These are phyloP conservation scores for Plectosphaerella cucumerina DNA, from an alignment of 2,329 filamentous ascomycete species.

Conservation along the genomic window DNA sequence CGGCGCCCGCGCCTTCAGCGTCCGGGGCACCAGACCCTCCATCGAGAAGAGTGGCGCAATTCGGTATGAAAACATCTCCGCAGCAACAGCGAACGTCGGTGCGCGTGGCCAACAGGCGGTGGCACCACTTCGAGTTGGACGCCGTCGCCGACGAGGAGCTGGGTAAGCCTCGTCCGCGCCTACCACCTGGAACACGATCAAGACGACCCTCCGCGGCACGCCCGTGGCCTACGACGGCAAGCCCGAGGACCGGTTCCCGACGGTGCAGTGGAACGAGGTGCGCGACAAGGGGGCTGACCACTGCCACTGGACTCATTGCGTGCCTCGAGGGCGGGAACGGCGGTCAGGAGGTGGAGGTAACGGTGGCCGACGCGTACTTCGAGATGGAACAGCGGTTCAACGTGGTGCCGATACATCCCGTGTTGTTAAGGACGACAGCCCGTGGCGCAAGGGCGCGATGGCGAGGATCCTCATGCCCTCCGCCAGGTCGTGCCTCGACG, in stretches of 20 bases:
- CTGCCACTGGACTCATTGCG: constrained; percentile 9
- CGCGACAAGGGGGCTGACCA: constrained; percentile 8
- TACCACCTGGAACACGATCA: constrained; percentile 8
- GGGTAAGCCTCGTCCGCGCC: not conserved
- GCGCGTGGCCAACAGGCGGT: constrained; percentile 12
- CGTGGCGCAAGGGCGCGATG: constrained; percentile 7
- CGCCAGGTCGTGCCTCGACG: constrained; percentile 3
- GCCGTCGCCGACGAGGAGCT: constrained; percentile 5
- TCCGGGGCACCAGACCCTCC: not conserved
- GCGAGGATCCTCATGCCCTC: constrained; percentile 4
- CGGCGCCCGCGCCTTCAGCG: not conserved
- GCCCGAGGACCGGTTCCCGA: constrained; percentile 8
- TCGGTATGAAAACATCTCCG: constrained; percentile 7
- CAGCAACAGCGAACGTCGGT: constrained; percentile 3
- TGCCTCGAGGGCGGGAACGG: not conserved
- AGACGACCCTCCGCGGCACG: constrained; percentile 1
- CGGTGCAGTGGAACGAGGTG: constrained; percentile 2
- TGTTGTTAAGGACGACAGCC: constrained; percentile 7
- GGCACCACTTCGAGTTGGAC: constrained; percentile 12
- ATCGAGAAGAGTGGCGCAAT: constrained; percentile 7
- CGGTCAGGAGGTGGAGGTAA: not conserved
- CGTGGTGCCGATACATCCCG: constrained; percentile 11
- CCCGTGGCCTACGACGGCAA: not conserved
- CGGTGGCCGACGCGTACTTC: constrained; percentile 4
- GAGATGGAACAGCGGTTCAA: constrained; percentile 11